Evolutionary conservation across 352 stramenopile species (phyloP), one percentile per base, ranked within the genome.

Genomic region (Globisporangium rhizosaccharum): DNA sequence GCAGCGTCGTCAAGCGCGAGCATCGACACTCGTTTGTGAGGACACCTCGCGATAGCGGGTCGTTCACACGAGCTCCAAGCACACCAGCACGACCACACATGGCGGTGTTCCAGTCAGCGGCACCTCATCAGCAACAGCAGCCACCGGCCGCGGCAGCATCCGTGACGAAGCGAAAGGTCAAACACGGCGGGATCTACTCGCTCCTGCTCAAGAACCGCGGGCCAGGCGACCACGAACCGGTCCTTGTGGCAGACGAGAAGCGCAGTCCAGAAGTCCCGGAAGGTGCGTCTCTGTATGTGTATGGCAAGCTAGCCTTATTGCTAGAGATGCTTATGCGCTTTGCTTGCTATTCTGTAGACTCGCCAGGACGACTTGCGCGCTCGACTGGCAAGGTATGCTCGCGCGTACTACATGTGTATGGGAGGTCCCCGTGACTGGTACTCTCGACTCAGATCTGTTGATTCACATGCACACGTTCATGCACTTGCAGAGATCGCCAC

Each of bases 131-230:
- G 8, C 51, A 63, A 12, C 56, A 33, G 26, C 47, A 20, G 11
- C 47, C 44, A 10, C 8, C 46, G n/a, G 7, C 50, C 36, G 37
- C 45, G 28, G 37, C 51, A 23, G 37, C 51, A 23, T 56, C 71
- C 1, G 74, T 80, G 33, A 58, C 70, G 6, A 76, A 79, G 59
- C 58, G 63, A 14, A 89, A 92, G 55, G 61, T 75, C 25, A 87
- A 81, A 17, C 83, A 92, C 47, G 83, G 83, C 14, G 83, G 83
- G 2, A 90, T 92, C 51, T 92, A 92, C 63, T 84, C 83, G 46
- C 58, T 92, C 41, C 56, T 92, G 45, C 66, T 92, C 25, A 86
- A 88, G 66, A 84, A 86, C 58, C 72, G 70, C 55, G 48, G 66
- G 15, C 51, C 57, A 17, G 59, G 53, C 23, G 73, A 79, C 54